Evolutionary conservation across 2,329 filamentous ascomycete genomes (phyloP), one percentile per base, ranked within the genome.

Genomic region (Diatrype stigma): DNA sequence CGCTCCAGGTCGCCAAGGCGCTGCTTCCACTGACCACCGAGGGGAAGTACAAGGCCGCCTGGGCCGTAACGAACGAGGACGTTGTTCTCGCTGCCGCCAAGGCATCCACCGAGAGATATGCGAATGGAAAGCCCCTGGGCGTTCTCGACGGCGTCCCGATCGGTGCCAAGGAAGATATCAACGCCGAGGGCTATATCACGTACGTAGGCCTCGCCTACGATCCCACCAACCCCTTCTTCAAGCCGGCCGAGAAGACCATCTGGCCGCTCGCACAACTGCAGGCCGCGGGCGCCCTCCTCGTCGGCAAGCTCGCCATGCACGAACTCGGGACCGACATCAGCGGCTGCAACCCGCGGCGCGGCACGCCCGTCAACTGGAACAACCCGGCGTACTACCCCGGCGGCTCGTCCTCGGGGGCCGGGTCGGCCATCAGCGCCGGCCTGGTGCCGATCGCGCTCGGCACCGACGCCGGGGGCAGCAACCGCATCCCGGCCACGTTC

Each of bases 111-210:
- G 75, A 81, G 63, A 77, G 91, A 44, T 96, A 87, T 68, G 81
- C 82, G 51, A 73, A 77, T 16, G 87, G 88, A 0, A 77, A 78
- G 54, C 78, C 84, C 0, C 67, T 90, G 16, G 78, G 89, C 12
- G 72, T 89, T 5, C 73, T 96, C 7, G 91, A 96, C 61, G 91
- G 91, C 12, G 82, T 96, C 1, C 91, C 90, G 0, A 80, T 95
- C 46, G 87, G 86, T 0, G 81, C 94, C 60, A 96, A 96, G 70
- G 90, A 95, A 63, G 90, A 96, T 62, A 78, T 86, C 16, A 78
- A 86, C 56, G 73, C 91, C 30, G 76, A 82, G 56, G 89, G 87
- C 14, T 92, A 90, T 64, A 78, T 81, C 47, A 81, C 78, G 55
- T 86, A 82, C 48, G 70, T 80, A 45, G 90, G 87, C 21, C 84